Conservation (phyloP, 768 basidiomycete genomes). For the Leccinum ochraceum region DNA sequence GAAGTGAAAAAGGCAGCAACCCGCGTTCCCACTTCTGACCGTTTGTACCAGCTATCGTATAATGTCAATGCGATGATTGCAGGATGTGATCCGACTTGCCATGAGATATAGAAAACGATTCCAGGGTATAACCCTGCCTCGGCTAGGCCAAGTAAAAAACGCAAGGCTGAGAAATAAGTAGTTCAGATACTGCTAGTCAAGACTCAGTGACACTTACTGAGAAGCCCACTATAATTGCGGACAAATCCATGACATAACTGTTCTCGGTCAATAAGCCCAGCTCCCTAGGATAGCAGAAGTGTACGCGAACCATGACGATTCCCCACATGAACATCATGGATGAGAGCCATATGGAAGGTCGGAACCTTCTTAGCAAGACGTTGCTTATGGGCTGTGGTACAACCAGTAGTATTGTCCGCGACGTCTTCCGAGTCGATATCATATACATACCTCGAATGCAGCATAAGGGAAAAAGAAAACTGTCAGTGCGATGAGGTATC, state of each 20-base stretch:
- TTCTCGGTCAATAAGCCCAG: background rate
- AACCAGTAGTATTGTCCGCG: background rate
- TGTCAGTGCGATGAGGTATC: slow-evolving; percentile 68
- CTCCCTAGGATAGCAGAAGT: background rate
- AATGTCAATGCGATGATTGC: background rate
- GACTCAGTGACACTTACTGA: slow-evolving; percentile 44
- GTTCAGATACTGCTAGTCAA: background rate
- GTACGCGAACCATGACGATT: slow-evolving; percentile 38
- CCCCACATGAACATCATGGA: slow-evolving; percentile 46
- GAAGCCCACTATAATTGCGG: slow-evolving; percentile 58
- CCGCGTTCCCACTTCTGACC: slow-evolving; percentile 70
- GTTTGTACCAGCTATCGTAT: slow-evolving; percentile 69
- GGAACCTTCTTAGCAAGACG: slow-evolving; percentile 54
- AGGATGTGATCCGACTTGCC: slow-evolving; percentile 34
- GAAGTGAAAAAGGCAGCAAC: slow-evolving; percentile 79
- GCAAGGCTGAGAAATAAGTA: slow-evolving; percentile 42
- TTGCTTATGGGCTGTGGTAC: slow-evolving; percentile 58
- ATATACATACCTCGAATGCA: slow-evolving; percentile 56
- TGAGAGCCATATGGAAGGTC: slow-evolving; percentile 66
- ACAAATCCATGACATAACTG: slow-evolving; percentile 67
- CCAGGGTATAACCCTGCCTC: slow-evolving; percentile 56
- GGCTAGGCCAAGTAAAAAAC: slow-evolving; percentile 57
- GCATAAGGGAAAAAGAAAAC: slow-evolving; percentile 80
- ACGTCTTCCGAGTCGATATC: background rate
- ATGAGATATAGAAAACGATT: slow-evolving; percentile 62